phyloP scores from a whole-genome alignment of 768 basidiomycete species.

The Amanita fuliginea region DNA sequence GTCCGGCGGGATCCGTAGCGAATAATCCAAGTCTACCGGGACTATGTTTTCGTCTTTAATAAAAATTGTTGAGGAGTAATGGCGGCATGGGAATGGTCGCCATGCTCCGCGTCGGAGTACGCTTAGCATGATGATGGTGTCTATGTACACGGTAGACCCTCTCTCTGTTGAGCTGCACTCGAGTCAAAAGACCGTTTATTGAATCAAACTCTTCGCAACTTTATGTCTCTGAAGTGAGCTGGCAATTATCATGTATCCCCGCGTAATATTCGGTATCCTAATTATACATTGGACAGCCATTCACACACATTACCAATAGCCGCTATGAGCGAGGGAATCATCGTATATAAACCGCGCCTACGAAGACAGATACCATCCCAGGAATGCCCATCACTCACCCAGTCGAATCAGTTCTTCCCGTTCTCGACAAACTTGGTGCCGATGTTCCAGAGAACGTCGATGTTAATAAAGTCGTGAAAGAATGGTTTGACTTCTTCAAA shows the following conservation, averaged over 20 bases:
- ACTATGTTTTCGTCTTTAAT: neutral
- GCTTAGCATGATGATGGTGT: neutral
- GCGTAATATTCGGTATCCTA: too few relatives aligned
- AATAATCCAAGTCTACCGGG: constrained; percentile 5
- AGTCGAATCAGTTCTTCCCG: constrained; percentile 3
- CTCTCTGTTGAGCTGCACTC: too few relatives aligned
- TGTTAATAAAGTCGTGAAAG: neutral
- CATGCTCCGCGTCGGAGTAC: neutral
- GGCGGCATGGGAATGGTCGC: neutral
- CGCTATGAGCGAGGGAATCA: neutral
- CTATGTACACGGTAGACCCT: too few relatives aligned
- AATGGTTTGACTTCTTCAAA: constrained; percentile 2
- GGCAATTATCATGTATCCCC: too few relatives aligned
- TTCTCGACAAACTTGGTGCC: constrained; percentile 5
- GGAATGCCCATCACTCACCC: constrained; percentile 2
- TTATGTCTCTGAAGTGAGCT: too few relatives aligned
- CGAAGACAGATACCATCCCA: neutral
- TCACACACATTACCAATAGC: too few relatives aligned
- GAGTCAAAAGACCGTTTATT: too few relatives aligned
- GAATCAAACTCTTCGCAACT: too few relatives aligned
- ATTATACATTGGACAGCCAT: too few relatives aligned
- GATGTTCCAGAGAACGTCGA: neutral
- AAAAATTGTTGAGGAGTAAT: neutral
- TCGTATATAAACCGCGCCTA: neutral
- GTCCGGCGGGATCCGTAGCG: neutral